Base-by-base conservation (phyloP, 2,329 filamentous ascomycete genomes). In the Magnaporthiopsis poae region DNA sequence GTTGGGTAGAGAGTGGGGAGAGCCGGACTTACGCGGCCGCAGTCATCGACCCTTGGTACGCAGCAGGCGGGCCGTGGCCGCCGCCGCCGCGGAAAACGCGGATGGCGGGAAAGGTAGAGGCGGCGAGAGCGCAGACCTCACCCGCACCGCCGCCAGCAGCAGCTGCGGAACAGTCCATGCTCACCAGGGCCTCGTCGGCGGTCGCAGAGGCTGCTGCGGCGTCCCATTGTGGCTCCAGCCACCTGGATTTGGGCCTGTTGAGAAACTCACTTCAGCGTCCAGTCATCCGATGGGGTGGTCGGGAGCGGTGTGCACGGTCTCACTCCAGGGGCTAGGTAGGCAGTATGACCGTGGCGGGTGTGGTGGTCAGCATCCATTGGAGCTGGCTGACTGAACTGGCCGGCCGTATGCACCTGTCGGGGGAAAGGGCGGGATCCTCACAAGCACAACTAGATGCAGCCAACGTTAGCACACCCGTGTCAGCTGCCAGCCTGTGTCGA, bases 101-200 rank as follows among this genome's bases (percentile, higher is more conserved):
- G 27, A 74, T 65, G n/a, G 67, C 67, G 18, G 73, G 73, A 52
- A 68, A 69, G 1, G 63, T 27, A 29, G 65, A 66, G 12, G 66
- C 60, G 15, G 66, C 67, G 21, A 69, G 61, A n/a, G 63, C 64
- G 36, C 72, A 74, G 8, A 66, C 31, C 25, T 61, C 33, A 21
- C 35, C 2, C 12, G 31, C 35, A 36, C 35, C 35, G 35, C 35
- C 39, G 39, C 39, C 64, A 13, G 65, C 56, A 18, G 67, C 52
- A 2, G 27, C 27, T 27, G 31, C 59, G 12, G 66, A 66, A 66
- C 71, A 74, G 68, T 74, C 69, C 59, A 74, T 61, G 65, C 70
- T 72, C 18, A 73, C 35, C 4, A 73, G 67, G 2, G 63, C 63
- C 46, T 56, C 46, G 29, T 68, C n/a, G 7, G 64, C n/a, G 25